These are phyloP conservation scores for Plenodomus biglobosus DNA, from an alignment of 2,329 filamentous ascomycete species.

Conservation along the genomic window DNA sequence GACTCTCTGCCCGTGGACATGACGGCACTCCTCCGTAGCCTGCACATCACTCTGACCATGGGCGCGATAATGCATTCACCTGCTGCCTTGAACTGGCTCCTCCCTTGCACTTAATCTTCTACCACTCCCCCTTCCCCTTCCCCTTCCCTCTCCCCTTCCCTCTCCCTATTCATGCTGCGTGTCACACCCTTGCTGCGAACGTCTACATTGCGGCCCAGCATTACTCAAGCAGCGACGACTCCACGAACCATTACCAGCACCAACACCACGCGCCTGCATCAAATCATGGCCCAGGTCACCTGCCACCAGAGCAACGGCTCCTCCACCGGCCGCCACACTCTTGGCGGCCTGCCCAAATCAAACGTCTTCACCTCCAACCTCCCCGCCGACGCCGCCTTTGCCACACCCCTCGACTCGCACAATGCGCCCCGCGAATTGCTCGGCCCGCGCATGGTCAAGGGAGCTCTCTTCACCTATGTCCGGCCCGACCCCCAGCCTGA, in stretches of 20 bases:
- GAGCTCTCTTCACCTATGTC: slow-evolving; percentile 87
- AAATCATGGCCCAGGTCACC: slow-evolving; percentile 50
- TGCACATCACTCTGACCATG: slow-evolving; percentile 25
- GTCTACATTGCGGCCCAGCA: slow-evolving; percentile 3
- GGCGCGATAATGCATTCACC: slow-evolving; percentile 16
- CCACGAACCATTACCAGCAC: slow-evolving; percentile 15
- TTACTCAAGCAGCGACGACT: slow-evolving; percentile 6
- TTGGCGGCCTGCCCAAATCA: slow-evolving; percentile 62
- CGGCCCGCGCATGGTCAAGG: slow-evolving; percentile 77
- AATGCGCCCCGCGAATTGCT: slow-evolving; percentile 75
- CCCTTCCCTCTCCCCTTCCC: not conserved
- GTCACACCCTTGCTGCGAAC: slow-evolving; percentile 10
- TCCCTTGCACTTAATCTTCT: too few relatives aligned
- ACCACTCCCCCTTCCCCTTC: too few relatives aligned
- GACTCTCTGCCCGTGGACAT: slow-evolving; percentile 20
- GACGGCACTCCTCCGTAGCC: slow-evolving; percentile 16
- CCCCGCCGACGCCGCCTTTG: slow-evolving; percentile 74
- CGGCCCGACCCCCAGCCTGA: slow-evolving; percentile 72
- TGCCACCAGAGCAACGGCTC: slow-evolving; percentile 14
- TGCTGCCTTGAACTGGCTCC: slow-evolving; percentile 11
- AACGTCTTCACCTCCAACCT: slow-evolving; percentile 66
- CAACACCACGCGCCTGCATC: slow-evolving; percentile 41
- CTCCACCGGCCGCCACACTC: slow-evolving; percentile 32
- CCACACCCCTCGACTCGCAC: slow-evolving; percentile 80
- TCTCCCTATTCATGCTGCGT: slow-evolving; percentile 16